phyloP scores from a whole-genome alignment of 2,329 filamentous ascomycete genomes.

The Ceratocystis lukuohia region DNA sequence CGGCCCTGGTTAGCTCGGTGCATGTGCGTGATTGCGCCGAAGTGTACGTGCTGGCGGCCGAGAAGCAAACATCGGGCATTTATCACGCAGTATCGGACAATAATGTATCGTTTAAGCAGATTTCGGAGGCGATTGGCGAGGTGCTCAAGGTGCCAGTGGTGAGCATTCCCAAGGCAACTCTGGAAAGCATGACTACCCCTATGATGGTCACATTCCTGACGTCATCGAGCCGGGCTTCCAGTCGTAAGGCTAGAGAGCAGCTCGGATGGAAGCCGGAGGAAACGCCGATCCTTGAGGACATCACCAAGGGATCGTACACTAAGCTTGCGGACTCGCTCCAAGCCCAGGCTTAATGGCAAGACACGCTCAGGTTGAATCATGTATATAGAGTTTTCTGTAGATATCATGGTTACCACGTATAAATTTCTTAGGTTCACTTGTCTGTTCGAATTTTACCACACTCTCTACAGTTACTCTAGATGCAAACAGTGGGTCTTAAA shows the following conservation, averaged over 20 bases:
- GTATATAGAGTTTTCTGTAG: background rate
- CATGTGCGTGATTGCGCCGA: slow-evolving; percentile 34
- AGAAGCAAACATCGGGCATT: slow-evolving; percentile 27
- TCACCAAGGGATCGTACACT: slow-evolving; percentile 24
- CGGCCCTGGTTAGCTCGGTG: slow-evolving; percentile 24
- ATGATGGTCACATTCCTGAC: slow-evolving; percentile 28
- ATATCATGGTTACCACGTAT: background rate
- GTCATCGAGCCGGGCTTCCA: slow-evolving; percentile 26
- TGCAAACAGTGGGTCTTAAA: no score
- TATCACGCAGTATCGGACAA: slow-evolving; percentile 28
- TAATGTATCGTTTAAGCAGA: slow-evolving; percentile 25
- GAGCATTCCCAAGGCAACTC: slow-evolving; percentile 20
- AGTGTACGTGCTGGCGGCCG: slow-evolving; percentile 29
- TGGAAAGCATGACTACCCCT: slow-evolving; percentile 24
- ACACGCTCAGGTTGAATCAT: background rate
- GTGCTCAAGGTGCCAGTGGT: slow-evolving; percentile 22
- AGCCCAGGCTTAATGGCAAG: background rate
- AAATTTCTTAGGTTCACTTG: background rate
- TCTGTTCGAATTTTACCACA: background rate
- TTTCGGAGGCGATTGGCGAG: slow-evolving; percentile 23
- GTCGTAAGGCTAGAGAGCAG: slow-evolving; percentile 28
- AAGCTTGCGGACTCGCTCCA: slow-evolving; percentile 19
- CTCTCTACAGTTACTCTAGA: no score
- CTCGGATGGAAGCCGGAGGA: slow-evolving; percentile 30
- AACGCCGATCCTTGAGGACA: slow-evolving; percentile 28